These are phyloP conservation scores for Marchantia paleacea DNA, from an alignment of 225 moss, liverwort and hornwort species.

Conservation along the genomic window DNA sequence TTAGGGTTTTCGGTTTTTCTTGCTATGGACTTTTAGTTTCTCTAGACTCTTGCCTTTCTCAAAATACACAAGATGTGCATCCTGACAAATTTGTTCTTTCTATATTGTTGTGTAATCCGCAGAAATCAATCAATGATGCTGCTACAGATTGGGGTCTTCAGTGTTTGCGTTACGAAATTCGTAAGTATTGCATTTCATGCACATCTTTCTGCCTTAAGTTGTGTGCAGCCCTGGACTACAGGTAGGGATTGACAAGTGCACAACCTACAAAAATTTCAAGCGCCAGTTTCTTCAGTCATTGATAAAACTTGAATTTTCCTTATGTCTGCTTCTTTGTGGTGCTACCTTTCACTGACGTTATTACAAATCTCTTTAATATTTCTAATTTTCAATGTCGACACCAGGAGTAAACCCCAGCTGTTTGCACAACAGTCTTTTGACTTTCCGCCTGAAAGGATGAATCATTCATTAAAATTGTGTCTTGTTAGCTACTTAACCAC, in stretches of 20 bases:
- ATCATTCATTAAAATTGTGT: too few relatives aligned
- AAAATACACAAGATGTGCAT: neutral
- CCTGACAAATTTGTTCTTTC: neutral
- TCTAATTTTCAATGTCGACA: too few relatives aligned
- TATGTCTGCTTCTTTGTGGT: too few relatives aligned
- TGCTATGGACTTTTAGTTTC: neutral
- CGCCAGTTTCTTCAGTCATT: too few relatives aligned
- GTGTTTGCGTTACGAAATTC: constrained; percentile 93
- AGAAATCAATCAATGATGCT: constrained; percentile 89
- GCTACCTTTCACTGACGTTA: too few relatives aligned
- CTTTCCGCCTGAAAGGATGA: too few relatives aligned
- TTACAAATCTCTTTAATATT: too few relatives aligned
- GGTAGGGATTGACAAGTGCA: neutral
- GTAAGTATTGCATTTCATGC: constrained; percentile 33
- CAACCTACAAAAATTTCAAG: neutral
- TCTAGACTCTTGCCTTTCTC: neutral
- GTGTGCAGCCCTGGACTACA: neutral
- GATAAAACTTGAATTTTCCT: too few relatives aligned
- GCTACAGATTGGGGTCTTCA: constrained; percentile 95
- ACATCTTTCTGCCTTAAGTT: neutral
- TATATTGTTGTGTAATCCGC: neutral
- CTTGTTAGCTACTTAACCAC: too few relatives aligned
- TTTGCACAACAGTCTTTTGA: too few relatives aligned
- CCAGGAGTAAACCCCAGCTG: too few relatives aligned
- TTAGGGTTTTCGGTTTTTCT: neutral